Conservation (phyloP, 2,329 filamentous ascomycete species). For the Ascochyta koolunga region DNA sequence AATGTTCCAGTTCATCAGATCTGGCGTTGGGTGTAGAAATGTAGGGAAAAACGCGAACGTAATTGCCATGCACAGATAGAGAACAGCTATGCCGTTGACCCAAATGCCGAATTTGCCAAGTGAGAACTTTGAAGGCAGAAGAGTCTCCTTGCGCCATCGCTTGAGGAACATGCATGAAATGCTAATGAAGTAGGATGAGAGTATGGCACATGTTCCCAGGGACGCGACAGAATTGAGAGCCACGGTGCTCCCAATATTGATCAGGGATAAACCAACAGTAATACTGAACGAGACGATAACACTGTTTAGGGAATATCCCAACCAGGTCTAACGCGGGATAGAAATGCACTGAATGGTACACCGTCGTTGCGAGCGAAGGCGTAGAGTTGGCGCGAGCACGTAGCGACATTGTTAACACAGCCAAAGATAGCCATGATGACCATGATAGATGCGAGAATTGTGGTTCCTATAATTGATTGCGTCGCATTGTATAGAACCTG, state of each 20-base stretch:
- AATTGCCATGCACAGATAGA: slow-evolving; percentile 49
- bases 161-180: slow-evolving; percentile 56
- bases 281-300: slow-evolving; percentile 52
- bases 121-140: slow-evolving; percentile 54
- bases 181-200: slow-evolving; percentile 46
- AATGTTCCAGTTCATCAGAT: slow-evolving; percentile 57
- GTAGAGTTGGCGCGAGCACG: slow-evolving; percentile 40
- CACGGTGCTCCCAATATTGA: slow-evolving; percentile 56
- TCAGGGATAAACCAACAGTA: slow-evolving; percentile 51
- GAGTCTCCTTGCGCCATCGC: slow-evolving; percentile 48
- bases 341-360: slow-evolving; percentile 15
- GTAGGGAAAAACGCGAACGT: slow-evolving; percentile 55
- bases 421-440: slow-evolving; percentile 33
- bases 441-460: slow-evolving; percentile 31
- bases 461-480: slow-evolving; percentile 20
- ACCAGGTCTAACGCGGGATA: slow-evolving; percentile 23
- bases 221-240: slow-evolving; percentile 37
- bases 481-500: slow-evolving; percentile 12
- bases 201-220: slow-evolving; percentile 28
- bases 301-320: slow-evolving; percentile 51
- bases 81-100: slow-evolving; percentile 51
- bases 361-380: slow-evolving; percentile 43
- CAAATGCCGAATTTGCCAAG: slow-evolving; percentile 53
- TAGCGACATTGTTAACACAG: slow-evolving; percentile 33
- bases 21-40: slow-evolving; percentile 30